A percentile compares a stretch with the other conserved stretches of the same genome.
Evolutionary conservation across 345 rosid species (phyloP).

Genomic region (Orychophragmus violaceus): DNA sequence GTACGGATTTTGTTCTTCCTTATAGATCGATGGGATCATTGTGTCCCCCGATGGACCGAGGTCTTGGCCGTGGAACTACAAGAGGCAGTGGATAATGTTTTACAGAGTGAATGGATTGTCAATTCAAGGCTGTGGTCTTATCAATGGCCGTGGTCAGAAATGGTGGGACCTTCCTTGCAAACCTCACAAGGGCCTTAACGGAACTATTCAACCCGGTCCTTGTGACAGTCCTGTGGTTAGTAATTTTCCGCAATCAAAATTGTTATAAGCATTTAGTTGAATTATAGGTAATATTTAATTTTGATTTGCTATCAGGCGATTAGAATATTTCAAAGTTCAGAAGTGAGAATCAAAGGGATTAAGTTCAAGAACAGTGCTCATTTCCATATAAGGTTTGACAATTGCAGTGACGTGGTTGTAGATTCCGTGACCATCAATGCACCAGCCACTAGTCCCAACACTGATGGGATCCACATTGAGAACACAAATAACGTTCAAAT

Average conservation of each 20-base stretch:
- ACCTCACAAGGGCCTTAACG: conserved; percentile 74
- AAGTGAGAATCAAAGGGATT: conserved; percentile 49
- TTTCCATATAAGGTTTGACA: conserved; percentile 66
- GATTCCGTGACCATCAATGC: conserved; percentile 52
- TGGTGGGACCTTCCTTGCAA: conserved; percentile 98
- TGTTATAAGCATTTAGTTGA: not conserved
- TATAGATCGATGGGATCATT: conserved; percentile 43
- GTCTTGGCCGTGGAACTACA: conserved; percentile 54
- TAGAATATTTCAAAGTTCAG: conserved; percentile 52
- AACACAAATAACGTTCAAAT: conserved; percentile 50
- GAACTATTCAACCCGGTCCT: conserved; percentile 64
- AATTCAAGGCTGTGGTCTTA: conserved; percentile 62
- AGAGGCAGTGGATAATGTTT: conserved; percentile 81
- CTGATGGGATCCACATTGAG: conserved; percentile 86
- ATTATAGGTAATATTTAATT: not conserved
- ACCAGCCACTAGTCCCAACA: conserved; percentile 76
- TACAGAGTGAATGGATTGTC: conserved; percentile 60
- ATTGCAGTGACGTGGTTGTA: conserved; percentile 38
- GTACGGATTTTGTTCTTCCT: not conserved
- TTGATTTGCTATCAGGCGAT: conserved; percentile 32
- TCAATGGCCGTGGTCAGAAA: conserved; percentile 77
- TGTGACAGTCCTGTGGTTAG: conserved; percentile 86
- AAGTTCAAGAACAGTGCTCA: conserved; percentile 55
- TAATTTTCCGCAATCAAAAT: not conserved
- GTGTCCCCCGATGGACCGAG: conserved; percentile 42